Evolutionary conservation across 78 protist genomes (phyloP).

Genomic region (Pigoraptor vietnamica): DNA sequence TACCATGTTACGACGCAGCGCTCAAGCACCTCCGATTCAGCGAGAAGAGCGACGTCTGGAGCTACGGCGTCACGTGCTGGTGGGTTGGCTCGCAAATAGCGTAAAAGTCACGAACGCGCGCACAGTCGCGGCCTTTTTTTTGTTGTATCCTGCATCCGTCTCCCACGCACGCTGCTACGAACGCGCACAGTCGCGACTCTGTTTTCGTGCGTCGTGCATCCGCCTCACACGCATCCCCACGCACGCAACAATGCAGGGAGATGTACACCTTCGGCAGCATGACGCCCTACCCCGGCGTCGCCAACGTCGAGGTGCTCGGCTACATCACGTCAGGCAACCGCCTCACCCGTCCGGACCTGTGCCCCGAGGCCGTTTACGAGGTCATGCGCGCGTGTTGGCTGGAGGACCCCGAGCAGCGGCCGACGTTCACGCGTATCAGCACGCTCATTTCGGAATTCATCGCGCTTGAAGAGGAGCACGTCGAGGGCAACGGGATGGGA

Average conservation of each 20-base stretch:
- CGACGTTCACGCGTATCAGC: not conserved
- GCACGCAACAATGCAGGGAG: too few species aligned
- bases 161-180: too few species aligned
- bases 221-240: too few species aligned
- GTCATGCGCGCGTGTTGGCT: not conserved
- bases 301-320: not conserved
- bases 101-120: too few species aligned
- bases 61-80: not conserved
- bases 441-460: not conserved
- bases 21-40: too few species aligned
- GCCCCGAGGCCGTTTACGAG: not conserved
- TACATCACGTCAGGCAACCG: not conserved
- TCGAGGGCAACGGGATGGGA: not conserved
- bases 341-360: not conserved
- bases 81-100: too few species aligned
- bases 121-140: too few species aligned
- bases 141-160: too few species aligned
- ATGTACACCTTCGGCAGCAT: not conserved
- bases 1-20: too few species aligned
- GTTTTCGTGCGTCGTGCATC: too few species aligned
- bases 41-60: not conserved
- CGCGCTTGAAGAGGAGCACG: not conserved
- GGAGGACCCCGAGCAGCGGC: not conserved
- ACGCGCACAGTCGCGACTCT: too few species aligned
- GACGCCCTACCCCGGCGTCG: not conserved